phyloP scores from a whole-genome alignment of 345 rosid genomes.

The Euphorbia peplus region DNA sequence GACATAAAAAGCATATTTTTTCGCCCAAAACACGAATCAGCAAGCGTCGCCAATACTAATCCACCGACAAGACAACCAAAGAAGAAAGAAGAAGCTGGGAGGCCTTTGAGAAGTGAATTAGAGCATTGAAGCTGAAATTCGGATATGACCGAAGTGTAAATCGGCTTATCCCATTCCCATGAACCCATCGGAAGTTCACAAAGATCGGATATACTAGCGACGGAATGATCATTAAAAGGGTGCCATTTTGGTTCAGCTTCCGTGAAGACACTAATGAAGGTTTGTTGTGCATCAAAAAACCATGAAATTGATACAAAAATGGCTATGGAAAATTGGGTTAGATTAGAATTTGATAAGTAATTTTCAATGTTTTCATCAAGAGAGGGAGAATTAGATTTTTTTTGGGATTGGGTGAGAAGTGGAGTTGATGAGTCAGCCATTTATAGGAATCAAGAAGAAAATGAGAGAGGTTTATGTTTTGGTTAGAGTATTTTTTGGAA shows the following conservation, averaged over 20 bases:
- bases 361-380: slow-evolving; percentile 14
- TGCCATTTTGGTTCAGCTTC: slow-evolving; percentile 27
- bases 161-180: slow-evolving; percentile 15
- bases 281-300: slow-evolving; percentile 26
- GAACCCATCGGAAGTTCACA: slow-evolving; percentile 3
- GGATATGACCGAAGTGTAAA: slow-evolving; percentile 8
- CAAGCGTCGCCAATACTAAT: slow-evolving; percentile 9
- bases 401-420: not conserved
- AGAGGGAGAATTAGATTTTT: not conserved
- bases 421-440: slow-evolving; percentile 4
- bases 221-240: not conserved
- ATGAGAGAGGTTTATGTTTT: too few species aligned
- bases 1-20: slow-evolving; percentile 23
- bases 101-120: slow-evolving; percentile 16
- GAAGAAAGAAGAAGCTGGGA: slow-evolving; percentile 30
- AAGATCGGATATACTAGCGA: not conserved
- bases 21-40: slow-evolving; percentile 23
- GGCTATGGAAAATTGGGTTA: slow-evolving; percentile 13
- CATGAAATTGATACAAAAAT: slow-evolving; percentile 14
- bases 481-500: too few species aligned
- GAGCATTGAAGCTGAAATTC: slow-evolving; percentile 24
- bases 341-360: not conserved
- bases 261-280: slow-evolving; percentile 21
- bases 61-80: slow-evolving; percentile 23
- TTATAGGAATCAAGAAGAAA: not conserved